Evolutionary conservation across 306 rosid species (phyloP).

Genomic region (Acacia confusa): DNA sequence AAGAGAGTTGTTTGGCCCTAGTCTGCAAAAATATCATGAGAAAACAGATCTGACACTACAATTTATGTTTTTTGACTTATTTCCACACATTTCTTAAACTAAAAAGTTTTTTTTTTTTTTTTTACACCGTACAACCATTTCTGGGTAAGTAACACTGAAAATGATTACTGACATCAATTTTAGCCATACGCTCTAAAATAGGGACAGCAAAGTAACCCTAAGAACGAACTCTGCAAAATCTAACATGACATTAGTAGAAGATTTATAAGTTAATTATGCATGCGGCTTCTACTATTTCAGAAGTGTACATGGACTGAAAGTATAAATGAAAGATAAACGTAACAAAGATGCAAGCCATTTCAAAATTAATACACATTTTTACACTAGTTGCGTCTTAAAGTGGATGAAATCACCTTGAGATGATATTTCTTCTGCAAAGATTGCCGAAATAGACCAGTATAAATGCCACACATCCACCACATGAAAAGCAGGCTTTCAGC

Average conservation of each 20-base stretch:
- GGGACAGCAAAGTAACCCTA: background rate
- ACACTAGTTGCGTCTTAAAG: background rate
- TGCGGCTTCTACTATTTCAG: background rate
- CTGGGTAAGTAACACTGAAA: background rate
- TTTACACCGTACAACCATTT: background rate
- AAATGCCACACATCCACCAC: constrained; percentile 70
- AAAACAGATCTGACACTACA: background rate
- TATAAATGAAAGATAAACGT: background rate
- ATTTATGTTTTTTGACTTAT: background rate
- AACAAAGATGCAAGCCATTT: constrained; percentile 3
- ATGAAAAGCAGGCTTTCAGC: constrained; percentile 48
- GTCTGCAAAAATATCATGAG: background rate
- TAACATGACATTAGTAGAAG: background rate
- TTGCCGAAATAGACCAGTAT: constrained; percentile 55
- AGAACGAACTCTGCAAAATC: background rate
- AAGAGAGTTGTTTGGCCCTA: background rate
- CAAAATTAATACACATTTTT: background rate
- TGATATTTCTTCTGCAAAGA: constrained; percentile 56
- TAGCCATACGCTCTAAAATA: background rate
- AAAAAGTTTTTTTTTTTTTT: background rate
- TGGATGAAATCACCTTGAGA: constrained; percentile 43
- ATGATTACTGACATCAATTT: background rate
- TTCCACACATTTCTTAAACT: background rate
- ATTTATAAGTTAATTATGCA: background rate
- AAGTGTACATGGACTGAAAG: background rate